Conservation (phyloP, 169 alveolate species). For the Plasmodium gaboni region DNA sequence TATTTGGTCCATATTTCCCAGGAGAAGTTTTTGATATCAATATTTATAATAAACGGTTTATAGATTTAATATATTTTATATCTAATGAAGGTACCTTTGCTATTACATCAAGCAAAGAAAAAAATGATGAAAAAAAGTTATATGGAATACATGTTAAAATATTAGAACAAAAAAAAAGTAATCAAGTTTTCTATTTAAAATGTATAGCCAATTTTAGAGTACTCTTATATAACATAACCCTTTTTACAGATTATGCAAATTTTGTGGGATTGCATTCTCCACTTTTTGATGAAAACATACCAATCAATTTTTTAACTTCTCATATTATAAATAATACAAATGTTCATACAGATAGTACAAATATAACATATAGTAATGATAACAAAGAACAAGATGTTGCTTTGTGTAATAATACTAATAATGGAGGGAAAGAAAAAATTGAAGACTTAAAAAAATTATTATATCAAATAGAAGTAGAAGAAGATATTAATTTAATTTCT, state of each 20-base stretch:
- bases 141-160: conserved; percentile 68
- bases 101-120: conserved; percentile 37
- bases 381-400: neutral
- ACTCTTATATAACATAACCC: conserved; percentile 35
- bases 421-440: conserved; percentile 25
- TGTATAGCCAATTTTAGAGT: conserved; percentile 56
- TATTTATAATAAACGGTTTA: conserved; percentile 39
- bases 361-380: neutral
- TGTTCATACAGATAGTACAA: neutral
- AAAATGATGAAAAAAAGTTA: conserved; percentile 18
- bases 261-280: conserved; percentile 54
- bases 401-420: neutral
- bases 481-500: conserved; percentile 51
- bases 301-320: neutral
- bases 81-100: conserved; percentile 66
- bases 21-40: conserved; percentile 47
- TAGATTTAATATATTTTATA: conserved; percentile 45
- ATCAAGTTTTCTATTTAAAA: conserved; percentile 34
- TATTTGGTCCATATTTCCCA: conserved; percentile 64
- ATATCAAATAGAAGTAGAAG: conserved; percentile 35
- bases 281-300: conserved; percentile 29
- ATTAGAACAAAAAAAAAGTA: conserved; percentile 14
- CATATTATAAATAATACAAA: neutral
- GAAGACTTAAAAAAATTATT: conserved; percentile 19
- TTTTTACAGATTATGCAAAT: conserved; percentile 44